Conservation (phyloP, 2,329 filamentous ascomycete genomes). For the Botryotinia globosa region DNA sequence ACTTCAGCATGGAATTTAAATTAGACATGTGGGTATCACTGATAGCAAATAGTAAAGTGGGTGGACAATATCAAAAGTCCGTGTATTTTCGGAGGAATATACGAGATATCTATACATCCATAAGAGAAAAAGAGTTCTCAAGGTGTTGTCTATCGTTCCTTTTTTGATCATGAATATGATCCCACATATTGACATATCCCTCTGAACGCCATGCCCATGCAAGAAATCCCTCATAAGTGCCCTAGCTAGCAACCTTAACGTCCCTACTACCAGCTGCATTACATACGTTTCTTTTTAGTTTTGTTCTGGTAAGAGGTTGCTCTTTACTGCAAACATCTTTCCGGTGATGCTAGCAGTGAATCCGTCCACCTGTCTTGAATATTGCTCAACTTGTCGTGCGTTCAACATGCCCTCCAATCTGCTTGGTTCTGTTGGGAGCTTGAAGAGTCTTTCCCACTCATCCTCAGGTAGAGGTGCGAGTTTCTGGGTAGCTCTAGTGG, state of each 20-base stretch:
- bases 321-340: slow-evolving; percentile 97
- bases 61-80: slow-evolving; percentile 12
- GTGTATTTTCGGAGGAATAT: slow-evolving; percentile 19
- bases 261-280: slow-evolving; percentile 13
- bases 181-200: slow-evolving; percentile 25
- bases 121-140: neutral
- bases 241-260: slow-evolving; percentile 5
- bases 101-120: slow-evolving; percentile 9
- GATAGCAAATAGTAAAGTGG: neutral
- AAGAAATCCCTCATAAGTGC: slow-evolving; percentile 22
- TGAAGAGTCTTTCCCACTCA: slow-evolving; percentile 98
- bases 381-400: slow-evolving; percentile 94
- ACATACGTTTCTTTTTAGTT: slow-evolving; percentile 21
- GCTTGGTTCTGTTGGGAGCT: slow-evolving; percentile 91
- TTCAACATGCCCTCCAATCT: slow-evolving; percentile 54
- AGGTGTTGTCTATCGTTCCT: slow-evolving; percentile 18
- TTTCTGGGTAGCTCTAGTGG: slow-evolving; percentile 78
- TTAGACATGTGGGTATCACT: neutral
- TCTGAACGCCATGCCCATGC: slow-evolving; percentile 34
- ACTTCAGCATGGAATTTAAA: neutral
- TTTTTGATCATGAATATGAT: slow-evolving; percentile 23
- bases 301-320: slow-evolving; percentile 56
- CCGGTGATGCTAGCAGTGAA: slow-evolving; percentile 88
- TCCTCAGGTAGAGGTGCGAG: slow-evolving; percentile 88
- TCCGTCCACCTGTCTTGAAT: slow-evolving; percentile 93